Percentiles rank a stretch among this genome's conserved stretches.
Conservation (phyloP, 352 stramenopile genomes). For the Lagenidium giganteum region DNA sequence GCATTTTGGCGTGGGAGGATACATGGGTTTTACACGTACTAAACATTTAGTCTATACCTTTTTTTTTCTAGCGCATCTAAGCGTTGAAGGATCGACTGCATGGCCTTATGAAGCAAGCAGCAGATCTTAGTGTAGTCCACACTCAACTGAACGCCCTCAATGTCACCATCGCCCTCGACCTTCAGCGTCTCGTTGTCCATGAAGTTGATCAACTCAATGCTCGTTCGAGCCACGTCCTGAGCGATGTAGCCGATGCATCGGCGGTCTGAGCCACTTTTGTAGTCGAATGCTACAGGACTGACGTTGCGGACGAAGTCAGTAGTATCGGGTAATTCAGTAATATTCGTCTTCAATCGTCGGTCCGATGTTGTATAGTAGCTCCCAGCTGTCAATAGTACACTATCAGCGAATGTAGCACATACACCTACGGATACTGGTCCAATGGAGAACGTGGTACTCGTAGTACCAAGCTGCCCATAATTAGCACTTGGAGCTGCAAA, state of each 20-base stretch:
- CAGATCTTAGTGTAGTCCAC: constrained; percentile 4
- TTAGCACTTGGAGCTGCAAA: neutral
- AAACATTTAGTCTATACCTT: no score
- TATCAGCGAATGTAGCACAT: constrained; percentile 1
- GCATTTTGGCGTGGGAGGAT: no score
- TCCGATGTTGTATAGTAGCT: neutral
- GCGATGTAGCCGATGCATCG: constrained; percentile 1
- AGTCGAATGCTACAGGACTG: constrained; percentile 1
- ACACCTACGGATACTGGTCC: neutral
- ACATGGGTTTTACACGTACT: no score
- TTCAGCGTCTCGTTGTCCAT: constrained; percentile 2
- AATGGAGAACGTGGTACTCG: neutral
- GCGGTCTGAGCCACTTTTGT: neutral
- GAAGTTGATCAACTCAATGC: neutral
- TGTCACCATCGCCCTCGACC: neutral
- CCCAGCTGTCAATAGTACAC: neutral
- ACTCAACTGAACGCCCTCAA: constrained; percentile 2
- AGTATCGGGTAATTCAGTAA: neutral
- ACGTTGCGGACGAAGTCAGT: neutral
- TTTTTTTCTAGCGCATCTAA: no score
- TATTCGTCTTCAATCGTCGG: constrained; percentile 1
- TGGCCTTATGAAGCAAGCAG: no score
- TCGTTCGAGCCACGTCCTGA: constrained; percentile 2
- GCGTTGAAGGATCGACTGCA: no score
- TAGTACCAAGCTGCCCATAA: neutral